A percentile compares a stretch with the other conserved stretches of the same genome.
Conservation (phyloP, 257 asterid species). For the Scutellaria barbata region DNA sequence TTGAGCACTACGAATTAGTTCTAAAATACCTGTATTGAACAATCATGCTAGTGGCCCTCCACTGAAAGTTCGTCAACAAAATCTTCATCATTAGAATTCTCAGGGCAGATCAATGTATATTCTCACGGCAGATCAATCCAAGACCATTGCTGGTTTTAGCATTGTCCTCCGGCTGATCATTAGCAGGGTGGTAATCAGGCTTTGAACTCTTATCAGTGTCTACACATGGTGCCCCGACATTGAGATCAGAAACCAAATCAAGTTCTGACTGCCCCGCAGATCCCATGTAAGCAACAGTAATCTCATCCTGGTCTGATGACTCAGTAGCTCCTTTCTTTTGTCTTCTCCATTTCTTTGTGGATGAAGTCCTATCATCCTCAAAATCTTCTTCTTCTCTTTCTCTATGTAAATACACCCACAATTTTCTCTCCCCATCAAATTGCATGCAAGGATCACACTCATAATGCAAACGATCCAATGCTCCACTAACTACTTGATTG, state of each 20-base stretch:
- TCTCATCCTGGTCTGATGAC: constrained; percentile 67
- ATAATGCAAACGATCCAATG: constrained; percentile 92
- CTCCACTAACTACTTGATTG: constrained; percentile 97
- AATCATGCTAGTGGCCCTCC: constrained; percentile 61
- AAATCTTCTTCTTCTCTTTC: constrained; percentile 99
- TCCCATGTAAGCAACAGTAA: constrained; percentile 62
- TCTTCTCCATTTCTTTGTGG: constrained; percentile 97
- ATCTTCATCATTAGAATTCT: constrained; percentile 74
- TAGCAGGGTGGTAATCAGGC: constrained; percentile 49
- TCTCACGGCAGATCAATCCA: constrained; percentile 51
- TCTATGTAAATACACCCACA: constrained; percentile 93
- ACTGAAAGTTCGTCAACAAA: constrained; percentile 67
- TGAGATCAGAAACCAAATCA: constrained; percentile 73
- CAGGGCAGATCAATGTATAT: constrained; percentile 72
- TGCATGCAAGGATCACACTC: constrained; percentile 99
- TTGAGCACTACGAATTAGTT: too few relatives aligned
- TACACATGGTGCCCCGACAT: constrained; percentile 53
- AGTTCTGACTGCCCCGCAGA: constrained; percentile 56
- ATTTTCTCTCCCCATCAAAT: constrained; percentile 91
- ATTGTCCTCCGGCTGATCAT: constrained; percentile 57
- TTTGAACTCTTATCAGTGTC: constrained; percentile 71
- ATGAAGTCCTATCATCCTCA: constrained; percentile 98
- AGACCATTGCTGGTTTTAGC: constrained; percentile 52
- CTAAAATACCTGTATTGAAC: neutral
- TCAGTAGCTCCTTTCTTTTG: constrained; percentile 89